Base-by-base conservation (phyloP, 805 yeast species). In the Nakazawaea ishiwadae region DNA sequence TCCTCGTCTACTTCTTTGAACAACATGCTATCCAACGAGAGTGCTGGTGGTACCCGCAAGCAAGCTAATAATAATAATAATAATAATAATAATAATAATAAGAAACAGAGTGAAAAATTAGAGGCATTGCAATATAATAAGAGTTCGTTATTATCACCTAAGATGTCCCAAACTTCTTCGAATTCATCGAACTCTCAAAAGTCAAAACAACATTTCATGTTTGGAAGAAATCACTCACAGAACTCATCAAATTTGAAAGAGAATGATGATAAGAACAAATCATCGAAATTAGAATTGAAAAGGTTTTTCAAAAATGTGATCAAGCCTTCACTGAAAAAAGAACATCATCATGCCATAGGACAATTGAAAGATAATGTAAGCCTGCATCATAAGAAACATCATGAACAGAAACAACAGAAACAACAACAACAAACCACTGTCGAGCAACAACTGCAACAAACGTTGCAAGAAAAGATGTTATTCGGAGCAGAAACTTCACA, bases 221-320 rank as follows among this genome's bases (percentile, higher is more conserved):
- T 37, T 12, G 27, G 23, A 4, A 37, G 16, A 21, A 35, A 26
- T 20, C 28, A 30, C 16, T 14, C 33, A 59, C 64, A 10, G 10
- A 10, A n/a, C n/a, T n/a, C 10, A 23, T 8, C 10, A 8, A 10
- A n/a, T 28, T 16, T 11, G 14, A 16, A 7, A 14, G 31, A 38
- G 31, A 28, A 26, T 8, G 18, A 23, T 31, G 30, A 24, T 14
- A 9, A 15, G 31, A 28, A 28, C 16, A 19, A 9, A 11, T 42
- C 46, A 3, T 39, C 47, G 15, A 44, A 50, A 30, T 47, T 65
- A 34, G 66, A 64, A 39, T 58, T 73, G 42, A 66, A 66, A 45
- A 58, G 78, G 39, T 73, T 72, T 47, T 67, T 72, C 54, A 74
- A 71, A 42, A 53, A 55, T 12, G 45, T 48, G 5, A 37, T 49